A percentile compares a stretch with the other conserved stretches of the same genome.
phyloP scores from a whole-genome alignment of 768 basidiomycete genomes.

The Trametopsis cervina region DNA sequence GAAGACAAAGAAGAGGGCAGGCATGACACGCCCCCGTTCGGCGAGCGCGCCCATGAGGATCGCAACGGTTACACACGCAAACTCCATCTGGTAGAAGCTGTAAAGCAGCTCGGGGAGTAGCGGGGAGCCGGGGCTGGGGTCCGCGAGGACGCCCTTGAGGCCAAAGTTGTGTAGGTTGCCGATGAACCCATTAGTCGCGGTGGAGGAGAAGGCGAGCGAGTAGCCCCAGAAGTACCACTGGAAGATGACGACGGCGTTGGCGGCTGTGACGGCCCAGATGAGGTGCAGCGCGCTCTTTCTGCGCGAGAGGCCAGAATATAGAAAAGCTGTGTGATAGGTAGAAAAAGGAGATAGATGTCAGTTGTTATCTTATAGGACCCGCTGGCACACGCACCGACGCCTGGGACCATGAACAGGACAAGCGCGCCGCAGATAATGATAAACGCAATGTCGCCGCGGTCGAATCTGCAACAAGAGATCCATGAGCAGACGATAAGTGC shows the following conservation, averaged over 20 bases:
- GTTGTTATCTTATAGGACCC: neutral
- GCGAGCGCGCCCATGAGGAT: conserved; percentile 78
- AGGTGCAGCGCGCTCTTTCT: conserved; percentile 66
- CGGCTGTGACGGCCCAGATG: conserved; percentile 69
- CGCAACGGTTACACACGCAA: conserved; percentile 73
- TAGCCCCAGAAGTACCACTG: conserved; percentile 86
- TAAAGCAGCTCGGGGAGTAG: conserved; percentile 80
- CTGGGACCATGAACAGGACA: conserved; percentile 75
- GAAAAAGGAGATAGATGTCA: neutral
- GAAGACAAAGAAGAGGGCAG: conserved; percentile 76
- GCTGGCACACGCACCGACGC: conserved; percentile 42
- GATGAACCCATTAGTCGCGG: conserved; percentile 69
- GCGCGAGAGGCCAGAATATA: conserved; percentile 67
- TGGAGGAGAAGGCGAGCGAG: conserved; percentile 74
- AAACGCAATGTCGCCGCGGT: conserved; percentile 66
- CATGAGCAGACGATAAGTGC: conserved; percentile 2
- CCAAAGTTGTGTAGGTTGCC: conserved; percentile 79
- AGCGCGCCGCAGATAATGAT: conserved; percentile 62
- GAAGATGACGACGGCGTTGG: conserved; percentile 70
- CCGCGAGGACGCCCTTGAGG: conserved; percentile 59
- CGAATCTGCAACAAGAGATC: conserved; percentile 39
- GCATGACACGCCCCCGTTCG: conserved; percentile 79
- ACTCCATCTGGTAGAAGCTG: conserved; percentile 85
- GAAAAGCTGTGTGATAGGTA: conserved; percentile 40
- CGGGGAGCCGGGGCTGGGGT: conserved; percentile 73